These are phyloP conservation scores for Kalmusia sp. DNA, from an alignment of 2,329 filamentous ascomycete genomes.

Conservation along the genomic window DNA sequence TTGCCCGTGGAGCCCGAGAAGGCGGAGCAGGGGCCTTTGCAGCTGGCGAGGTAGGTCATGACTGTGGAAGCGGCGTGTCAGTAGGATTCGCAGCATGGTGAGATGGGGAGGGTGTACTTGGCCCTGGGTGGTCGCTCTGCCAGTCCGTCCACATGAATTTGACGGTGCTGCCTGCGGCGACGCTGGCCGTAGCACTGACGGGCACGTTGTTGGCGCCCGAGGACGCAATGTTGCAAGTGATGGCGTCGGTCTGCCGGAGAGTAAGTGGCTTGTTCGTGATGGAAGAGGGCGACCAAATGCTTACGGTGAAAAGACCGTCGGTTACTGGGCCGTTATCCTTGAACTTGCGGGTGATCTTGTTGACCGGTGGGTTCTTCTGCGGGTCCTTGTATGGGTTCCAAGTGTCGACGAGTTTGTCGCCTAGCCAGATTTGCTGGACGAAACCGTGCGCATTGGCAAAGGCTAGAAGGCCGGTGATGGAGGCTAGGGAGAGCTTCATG, in stretches of 20 bases:
- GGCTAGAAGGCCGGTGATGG: too few relatives aligned
- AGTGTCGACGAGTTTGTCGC: constrained; percentile 9
- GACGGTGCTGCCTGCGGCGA: constrained; percentile 13
- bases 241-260: constrained; percentile 15
- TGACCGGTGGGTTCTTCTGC: constrained; percentile 13
- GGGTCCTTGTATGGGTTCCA: constrained; percentile 20
- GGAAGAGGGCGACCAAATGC: too few relatives aligned
- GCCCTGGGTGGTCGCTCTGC: constrained; percentile 15
- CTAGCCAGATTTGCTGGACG: constrained; percentile 14
- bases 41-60: constrained; percentile 14
- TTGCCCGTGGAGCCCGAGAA: constrained; percentile 14
- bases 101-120: constrained; percentile 8
- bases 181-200: background rate
- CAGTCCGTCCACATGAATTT: constrained; percentile 19
- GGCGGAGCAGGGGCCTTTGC: constrained; percentile 5
- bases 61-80: too few relatives aligned
- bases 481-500: too few relatives aligned
- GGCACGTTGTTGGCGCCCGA: constrained; percentile 13
- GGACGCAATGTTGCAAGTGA: constrained; percentile 15
- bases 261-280: too few relatives aligned
- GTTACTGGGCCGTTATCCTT: constrained; percentile 15
- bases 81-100: too few relatives aligned
- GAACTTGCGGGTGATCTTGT: constrained; percentile 14
- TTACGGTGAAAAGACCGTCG: constrained; percentile 12
- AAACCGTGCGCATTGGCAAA: constrained; percentile 11